phyloP scores from a whole-genome alignment of 2,329 filamentous ascomycete species.

The Cladophialophora yegresii region DNA sequence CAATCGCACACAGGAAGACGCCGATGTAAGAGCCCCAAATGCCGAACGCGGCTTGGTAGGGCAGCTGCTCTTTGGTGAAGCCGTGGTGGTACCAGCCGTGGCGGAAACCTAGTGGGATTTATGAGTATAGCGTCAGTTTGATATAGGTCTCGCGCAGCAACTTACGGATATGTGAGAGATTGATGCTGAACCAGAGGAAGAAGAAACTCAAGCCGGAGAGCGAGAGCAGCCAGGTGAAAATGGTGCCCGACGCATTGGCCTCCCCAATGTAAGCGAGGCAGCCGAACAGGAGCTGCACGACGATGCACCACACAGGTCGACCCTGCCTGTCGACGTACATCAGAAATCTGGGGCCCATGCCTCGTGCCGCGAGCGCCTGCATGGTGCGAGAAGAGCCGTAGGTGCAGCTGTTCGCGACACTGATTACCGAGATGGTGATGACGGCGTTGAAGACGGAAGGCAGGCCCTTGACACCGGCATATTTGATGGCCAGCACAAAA shows the following conservation, averaged over 20 bases:
- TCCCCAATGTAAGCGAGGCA: slow-evolving; percentile 16
- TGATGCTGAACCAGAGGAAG: slow-evolving; percentile 63
- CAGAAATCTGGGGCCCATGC: slow-evolving; percentile 59
- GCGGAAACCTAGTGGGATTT: background rate
- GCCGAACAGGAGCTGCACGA: slow-evolving; percentile 51
- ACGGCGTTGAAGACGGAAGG: slow-evolving; percentile 91
- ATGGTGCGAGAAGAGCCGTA: slow-evolving; percentile 90
- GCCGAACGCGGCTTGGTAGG: slow-evolving; percentile 79
- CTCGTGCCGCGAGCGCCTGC: slow-evolving; percentile 69
- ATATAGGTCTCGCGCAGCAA: slow-evolving; percentile 75
- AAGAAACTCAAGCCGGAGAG: slow-evolving; percentile 43
- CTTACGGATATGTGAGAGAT: slow-evolving; percentile 61
- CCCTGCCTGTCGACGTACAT: slow-evolving; percentile 47
- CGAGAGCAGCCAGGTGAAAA: slow-evolving; percentile 18
- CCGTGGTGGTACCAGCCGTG: slow-evolving; percentile 55
- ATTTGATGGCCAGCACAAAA: slow-evolving; percentile 88
- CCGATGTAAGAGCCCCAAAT: slow-evolving; percentile 79
- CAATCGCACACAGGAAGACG: slow-evolving; percentile 70
- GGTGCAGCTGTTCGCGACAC: slow-evolving; percentile 86
- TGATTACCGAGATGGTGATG: slow-evolving; percentile 85
- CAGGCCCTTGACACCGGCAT: slow-evolving; percentile 76
- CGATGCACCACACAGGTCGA: slow-evolving; percentile 43
- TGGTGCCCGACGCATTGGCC: slow-evolving; percentile 1
- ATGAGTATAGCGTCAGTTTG: slow-evolving; percentile 41
- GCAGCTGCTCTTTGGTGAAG: slow-evolving; percentile 70